phyloP scores from a whole-genome alignment of 257 asterid species.

The Solanum clarkiae region DNA sequence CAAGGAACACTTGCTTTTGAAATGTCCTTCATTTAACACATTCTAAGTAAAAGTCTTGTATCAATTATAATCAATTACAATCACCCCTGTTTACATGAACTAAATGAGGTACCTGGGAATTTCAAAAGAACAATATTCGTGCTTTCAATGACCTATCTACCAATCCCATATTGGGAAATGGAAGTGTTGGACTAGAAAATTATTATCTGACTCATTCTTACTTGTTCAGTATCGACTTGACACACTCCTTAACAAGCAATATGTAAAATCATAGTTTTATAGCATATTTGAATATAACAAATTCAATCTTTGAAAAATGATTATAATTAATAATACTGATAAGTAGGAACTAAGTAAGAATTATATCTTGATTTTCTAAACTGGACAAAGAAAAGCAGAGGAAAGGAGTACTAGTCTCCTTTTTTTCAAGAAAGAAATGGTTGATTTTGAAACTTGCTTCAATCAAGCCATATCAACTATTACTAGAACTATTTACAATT shows the following conservation, averaged over 20 bases:
- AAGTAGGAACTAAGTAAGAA: neutral
- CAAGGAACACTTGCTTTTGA: too few relatives aligned
- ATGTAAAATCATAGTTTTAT: neutral
- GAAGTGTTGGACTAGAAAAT: neutral
- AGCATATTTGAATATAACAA: neutral
- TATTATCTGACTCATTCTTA: neutral
- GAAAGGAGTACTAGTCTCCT: neutral
- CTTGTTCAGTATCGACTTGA: neutral
- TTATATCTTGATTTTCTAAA: neutral
- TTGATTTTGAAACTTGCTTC: neutral
- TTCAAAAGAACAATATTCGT: neutral
- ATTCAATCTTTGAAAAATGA: neutral
- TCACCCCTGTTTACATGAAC: neutral
- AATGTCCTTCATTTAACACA: neutral
- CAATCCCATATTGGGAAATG: neutral
- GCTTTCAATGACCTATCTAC: neutral
- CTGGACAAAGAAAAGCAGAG: neutral
- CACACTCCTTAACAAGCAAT: fast-evolving
- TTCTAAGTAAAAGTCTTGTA: neutral
- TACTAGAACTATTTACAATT: neutral
- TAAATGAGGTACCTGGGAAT: neutral
- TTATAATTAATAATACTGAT: neutral
- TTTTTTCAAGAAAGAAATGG: neutral
- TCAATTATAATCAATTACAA: neutral
- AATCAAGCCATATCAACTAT: neutral